phyloP scores from a whole-genome alignment of 495 filamentous ascomycete species.

The Aspergillus saccharolyticus region DNA sequence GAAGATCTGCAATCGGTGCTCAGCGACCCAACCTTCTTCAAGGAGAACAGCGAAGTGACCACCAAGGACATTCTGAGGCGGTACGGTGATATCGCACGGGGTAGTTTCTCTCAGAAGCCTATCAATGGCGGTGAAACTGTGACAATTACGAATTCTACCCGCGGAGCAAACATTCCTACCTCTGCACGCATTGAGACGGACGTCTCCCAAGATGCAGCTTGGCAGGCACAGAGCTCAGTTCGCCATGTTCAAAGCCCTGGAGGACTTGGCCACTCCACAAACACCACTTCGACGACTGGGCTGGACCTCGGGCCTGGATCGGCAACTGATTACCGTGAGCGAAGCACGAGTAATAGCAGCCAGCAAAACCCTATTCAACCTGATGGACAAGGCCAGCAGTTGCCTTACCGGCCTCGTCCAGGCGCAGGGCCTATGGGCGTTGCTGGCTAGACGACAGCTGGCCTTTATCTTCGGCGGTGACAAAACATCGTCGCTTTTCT shows the following conservation, averaged over 20 bases:
- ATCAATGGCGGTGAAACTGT: constrained; percentile 53
- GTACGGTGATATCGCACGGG: constrained; percentile 69
- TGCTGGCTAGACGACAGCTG: constrained; percentile 27
- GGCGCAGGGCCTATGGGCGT: constrained; percentile 43
- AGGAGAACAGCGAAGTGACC: constrained; percentile 76
- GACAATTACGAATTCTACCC: constrained; percentile 36
- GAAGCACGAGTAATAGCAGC: constrained; percentile 40
- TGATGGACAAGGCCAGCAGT: constrained; percentile 30
- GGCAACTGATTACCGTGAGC: constrained; percentile 31
- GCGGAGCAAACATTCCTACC: constrained; percentile 35
- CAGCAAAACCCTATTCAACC: constrained; percentile 25
- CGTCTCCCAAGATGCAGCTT: constrained; percentile 61
- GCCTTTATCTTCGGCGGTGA: constrained; percentile 12
- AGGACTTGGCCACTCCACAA: constrained; percentile 34
- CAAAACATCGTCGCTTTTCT: constrained; percentile 18
- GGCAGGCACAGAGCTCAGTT: constrained; percentile 77
- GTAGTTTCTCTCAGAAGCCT: constrained; percentile 52
- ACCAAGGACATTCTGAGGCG: constrained; percentile 94
- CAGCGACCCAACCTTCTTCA: constrained; percentile 75
- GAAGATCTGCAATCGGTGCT: constrained; percentile 85
- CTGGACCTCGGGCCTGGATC: constrained; percentile 29
- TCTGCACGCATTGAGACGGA: constrained; percentile 71
- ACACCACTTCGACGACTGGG: constrained; percentile 23
- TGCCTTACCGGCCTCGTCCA: constrained; percentile 39
- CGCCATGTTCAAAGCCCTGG: constrained; percentile 66